Percentiles rank a stretch among this genome's conserved stretches.
Evolutionary conservation across 106 monocot species (phyloP).

Genomic region (Acorus calamus): DNA sequence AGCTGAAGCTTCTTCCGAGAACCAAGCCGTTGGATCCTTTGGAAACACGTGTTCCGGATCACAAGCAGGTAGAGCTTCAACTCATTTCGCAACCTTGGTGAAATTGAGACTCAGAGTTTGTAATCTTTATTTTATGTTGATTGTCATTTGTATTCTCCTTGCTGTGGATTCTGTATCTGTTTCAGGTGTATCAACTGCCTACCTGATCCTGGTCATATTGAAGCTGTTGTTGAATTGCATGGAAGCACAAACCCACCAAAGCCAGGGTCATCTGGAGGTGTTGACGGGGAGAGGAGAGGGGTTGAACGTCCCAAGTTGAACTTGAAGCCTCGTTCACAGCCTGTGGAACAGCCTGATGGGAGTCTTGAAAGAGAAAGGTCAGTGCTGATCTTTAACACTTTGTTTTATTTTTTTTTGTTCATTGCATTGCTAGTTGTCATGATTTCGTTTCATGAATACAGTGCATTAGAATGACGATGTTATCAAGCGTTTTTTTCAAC

Average conservation of each 20-base stretch:
- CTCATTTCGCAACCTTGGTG: too few relatives aligned
- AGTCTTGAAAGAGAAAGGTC: slow-evolving; percentile 41
- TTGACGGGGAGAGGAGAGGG: slow-evolving; percentile 17
- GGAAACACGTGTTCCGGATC: slow-evolving; percentile 9
- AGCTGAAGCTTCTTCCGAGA: slow-evolving; percentile 49
- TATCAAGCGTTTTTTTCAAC: too few relatives aligned
- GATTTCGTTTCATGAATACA: too few relatives aligned
- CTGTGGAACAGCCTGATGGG: slow-evolving; percentile 31
- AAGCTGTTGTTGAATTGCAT: slow-evolving; percentile 18
- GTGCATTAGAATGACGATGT: too few relatives aligned
- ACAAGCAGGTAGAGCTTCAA: slow-evolving; percentile 3
- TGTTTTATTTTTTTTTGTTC: background rate
- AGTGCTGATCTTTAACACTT: slow-evolving; percentile 2
- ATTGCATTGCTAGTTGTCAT: background rate
- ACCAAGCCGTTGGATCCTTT: slow-evolving; percentile 31
- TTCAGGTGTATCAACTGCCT: slow-evolving; percentile 12
- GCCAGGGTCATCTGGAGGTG: slow-evolving; percentile 15
- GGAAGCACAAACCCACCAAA: slow-evolving; percentile 15
- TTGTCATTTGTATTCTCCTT: background rate
- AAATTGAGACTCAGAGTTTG: too few relatives aligned
- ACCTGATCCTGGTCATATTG: slow-evolving; percentile 4
- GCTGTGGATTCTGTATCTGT: background rate
- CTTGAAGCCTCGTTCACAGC: slow-evolving; percentile 48
- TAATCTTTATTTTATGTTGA: background rate
- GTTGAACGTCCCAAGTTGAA: slow-evolving; percentile 57